phyloP scores from a whole-genome alignment of 2,329 filamentous ascomycete genomes.

The Alternaria consortialis region DNA sequence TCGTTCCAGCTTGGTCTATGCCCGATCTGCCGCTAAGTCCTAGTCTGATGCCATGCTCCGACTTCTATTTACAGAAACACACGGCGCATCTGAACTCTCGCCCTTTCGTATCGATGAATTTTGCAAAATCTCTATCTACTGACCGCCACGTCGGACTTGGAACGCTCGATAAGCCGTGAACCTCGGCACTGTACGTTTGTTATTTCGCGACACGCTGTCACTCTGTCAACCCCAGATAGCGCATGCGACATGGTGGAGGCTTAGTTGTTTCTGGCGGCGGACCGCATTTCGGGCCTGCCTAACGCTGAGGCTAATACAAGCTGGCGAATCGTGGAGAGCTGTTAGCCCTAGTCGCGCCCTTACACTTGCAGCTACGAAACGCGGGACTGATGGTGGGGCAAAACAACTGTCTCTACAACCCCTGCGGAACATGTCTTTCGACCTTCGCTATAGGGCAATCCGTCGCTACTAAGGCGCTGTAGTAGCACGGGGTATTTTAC shows the following conservation, averaged over 20 bases:
- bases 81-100: background rate
- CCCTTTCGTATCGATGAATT: constrained; percentile 8
- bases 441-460: background rate
- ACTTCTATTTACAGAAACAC: constrained; percentile 16
- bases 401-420: constrained; percentile 10
- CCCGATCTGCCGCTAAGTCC: constrained; percentile 14
- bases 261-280: constrained; percentile 14
- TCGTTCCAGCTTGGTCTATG: constrained; percentile 11
- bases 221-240: constrained; percentile 1
- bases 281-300: constrained; percentile 14
- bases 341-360: background rate
- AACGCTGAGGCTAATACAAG: background rate
- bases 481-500: background rate
- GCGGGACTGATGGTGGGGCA: constrained; percentile 12
- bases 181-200: background rate
- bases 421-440: background rate
- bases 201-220: constrained; percentile 10
- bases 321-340: constrained; percentile 11
- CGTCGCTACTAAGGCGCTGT: background rate
- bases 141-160: constrained; percentile 1
- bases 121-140: constrained; percentile 5
- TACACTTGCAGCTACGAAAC: constrained; percentile 3
- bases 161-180: background rate
- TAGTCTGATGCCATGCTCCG: constrained; percentile 10
- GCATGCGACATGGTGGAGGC: constrained; percentile 13